Evolutionary conservation across 768 basidiomycete genomes (phyloP), one percentile per base, ranked within the genome.

Genomic region (Tephrocybe rancida): DNA sequence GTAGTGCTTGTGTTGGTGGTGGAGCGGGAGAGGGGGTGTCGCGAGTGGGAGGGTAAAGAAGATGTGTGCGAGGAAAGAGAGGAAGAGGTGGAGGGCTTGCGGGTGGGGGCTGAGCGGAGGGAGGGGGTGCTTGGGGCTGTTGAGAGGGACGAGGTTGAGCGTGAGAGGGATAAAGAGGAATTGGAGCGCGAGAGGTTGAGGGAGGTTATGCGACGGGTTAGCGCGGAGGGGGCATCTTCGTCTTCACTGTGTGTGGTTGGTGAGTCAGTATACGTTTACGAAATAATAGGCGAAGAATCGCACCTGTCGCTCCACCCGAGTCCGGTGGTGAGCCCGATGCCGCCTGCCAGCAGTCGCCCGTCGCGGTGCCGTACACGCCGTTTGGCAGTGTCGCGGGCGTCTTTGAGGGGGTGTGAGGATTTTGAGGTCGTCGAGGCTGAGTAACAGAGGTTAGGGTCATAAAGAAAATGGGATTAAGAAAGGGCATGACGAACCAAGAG

Each of bases 231-330:
- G 0, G 86, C 85, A 52, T 86, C 84, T 72, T 88, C 87, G 66
- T 88, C 87, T 72, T 88, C 87, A 50, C 85, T 86, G 65, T 48
- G 62, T 27, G 64, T n/a, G n/a, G n/a, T n/a, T n/a, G 27, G 48
- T 44, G 29, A 18, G 46, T 55, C 14, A 34, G 43, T 30, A 39
- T 29, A 7, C 32, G 27, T 16, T 3, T 14, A 9, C 3, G 47
- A 22, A 21, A 10, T 3, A 18, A 32, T 35, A n/a, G 34, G 44
- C 8, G 8, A 3, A 14, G 2, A n/a, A 18, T 68, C 77, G 13
- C 30, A 86, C 83, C 85, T 86, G 60, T 88, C 87, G 60, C 85
- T 87, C 87, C 87, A 88, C 0, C 87, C 87, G 13, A 88, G 67
- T 5, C 87, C 87, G 7, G 87, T 88, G 4, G 87, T 88, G 49